phyloP scores from a whole-genome alignment of 768 basidiomycete genomes.

The Lactarius trivialis region DNA sequence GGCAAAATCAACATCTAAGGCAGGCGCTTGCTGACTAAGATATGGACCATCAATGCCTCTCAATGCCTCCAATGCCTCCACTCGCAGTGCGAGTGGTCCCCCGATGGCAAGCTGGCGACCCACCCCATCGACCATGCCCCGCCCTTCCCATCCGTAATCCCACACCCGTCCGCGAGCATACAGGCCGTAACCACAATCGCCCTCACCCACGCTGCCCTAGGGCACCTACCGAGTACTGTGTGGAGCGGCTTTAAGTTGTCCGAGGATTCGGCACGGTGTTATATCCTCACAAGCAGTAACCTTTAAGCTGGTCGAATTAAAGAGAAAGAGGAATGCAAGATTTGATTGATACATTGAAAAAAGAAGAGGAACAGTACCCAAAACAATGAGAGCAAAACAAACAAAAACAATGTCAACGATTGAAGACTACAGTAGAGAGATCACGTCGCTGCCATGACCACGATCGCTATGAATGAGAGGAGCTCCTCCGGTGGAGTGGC shows the following conservation, averaged over 20 bases:
- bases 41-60: conserved; percentile 79
- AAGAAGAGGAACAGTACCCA: neutral
- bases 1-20: conserved; percentile 93
- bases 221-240: conserved; percentile 95
- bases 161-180: conserved; percentile 55
- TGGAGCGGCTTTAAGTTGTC: too few species aligned
- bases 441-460: neutral
- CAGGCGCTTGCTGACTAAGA: conserved; percentile 74
- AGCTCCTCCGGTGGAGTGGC: neutral
- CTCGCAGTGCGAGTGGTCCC: conserved; percentile 95
- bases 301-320: neutral
- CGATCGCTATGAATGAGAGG: neutral
- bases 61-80: too few species aligned
- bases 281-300: neutral
- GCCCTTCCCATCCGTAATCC: conserved; percentile 60
- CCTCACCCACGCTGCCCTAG: conserved; percentile 55
- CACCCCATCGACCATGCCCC: conserved; percentile 55
- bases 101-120: conserved; percentile 88
- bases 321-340: neutral
- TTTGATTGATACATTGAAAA: neutral
- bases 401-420: neutral
- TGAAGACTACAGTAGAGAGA: neutral
- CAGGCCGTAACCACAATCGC: conserved; percentile 46
- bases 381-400: neutral
- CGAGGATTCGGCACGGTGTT: neutral